Evolutionary conservation across 2,329 filamentous ascomycete genomes (phyloP), one percentile per base, ranked within the genome.

Genomic region (Fusarium bulbicola): DNA sequence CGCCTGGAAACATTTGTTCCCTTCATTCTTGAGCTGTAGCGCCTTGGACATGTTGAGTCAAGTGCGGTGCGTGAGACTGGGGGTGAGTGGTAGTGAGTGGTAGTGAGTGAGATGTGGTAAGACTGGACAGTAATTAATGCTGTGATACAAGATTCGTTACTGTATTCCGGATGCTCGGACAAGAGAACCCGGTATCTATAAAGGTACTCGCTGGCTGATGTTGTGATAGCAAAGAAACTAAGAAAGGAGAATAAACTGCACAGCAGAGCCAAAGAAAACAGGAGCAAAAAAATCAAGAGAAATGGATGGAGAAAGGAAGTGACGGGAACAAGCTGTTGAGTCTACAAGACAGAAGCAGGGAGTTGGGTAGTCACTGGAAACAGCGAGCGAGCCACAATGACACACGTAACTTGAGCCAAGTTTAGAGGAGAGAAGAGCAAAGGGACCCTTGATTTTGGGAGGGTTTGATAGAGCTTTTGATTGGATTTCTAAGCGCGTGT

Each of bases 1-100:
- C 14, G 85, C 82, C 69, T 89, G 86, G 82, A 93, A 95, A 78
- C 86, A 87, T 58, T 84, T 85, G 81, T 93, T 93, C 72, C 92
- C 91, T 66, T 89, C 84, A 42, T 87, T 85, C 78, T 89, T 90
- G 68, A 89, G 82, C 37, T 80, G 79, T 1, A 81, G 66, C 5
- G 86, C 79, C 61, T 76, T 82, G 21, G 80, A 79, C 81, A 82
- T 82, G 57, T 36, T 63, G 58, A 39, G 37, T 59, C 34, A 26
- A 37, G 32, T 50, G 56, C 15, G 18, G 56, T 50, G 56, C 40
- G 56, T 59, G 56, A 59, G 56, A 50, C 36, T 36, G 40, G 37
- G 45, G 34, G 28, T 36, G 39, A 39, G 40, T 37, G 42, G 52
- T 24, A 32, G 28, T 36, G 39, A 39, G 40, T 37, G 42, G 52